Percentiles rank a stretch among this genome's conserved stretches.
These are phyloP conservation scores for Kewa caespitosa DNA, from an alignment of 179 eudicot genomes.

Conservation along the genomic window DNA sequence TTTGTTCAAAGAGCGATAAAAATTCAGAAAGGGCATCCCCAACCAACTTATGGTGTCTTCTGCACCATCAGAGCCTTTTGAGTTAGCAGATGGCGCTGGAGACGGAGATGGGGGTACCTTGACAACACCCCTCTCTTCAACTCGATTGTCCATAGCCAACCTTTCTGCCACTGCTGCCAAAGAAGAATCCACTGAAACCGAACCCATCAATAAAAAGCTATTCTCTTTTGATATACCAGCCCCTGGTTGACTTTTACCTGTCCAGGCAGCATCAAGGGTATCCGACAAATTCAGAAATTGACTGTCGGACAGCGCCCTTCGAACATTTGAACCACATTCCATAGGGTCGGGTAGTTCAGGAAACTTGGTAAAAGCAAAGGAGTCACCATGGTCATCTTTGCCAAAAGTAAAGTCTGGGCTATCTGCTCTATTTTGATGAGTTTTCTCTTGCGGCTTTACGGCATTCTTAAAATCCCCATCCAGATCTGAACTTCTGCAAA, in stretches of 20 bases:
- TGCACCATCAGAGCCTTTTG: constrained; percentile 46
- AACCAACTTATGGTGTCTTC: constrained; percentile 77
- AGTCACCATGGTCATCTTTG: constrained; percentile 30
- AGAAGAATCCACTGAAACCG: constrained; percentile 45
- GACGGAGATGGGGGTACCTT: constrained; percentile 35
- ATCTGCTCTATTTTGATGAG: constrained; percentile 28
- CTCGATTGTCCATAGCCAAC: constrained; percentile 44
- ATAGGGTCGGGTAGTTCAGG: constrained; percentile 35
- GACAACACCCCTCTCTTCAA: constrained; percentile 38
- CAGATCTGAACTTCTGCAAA: constrained; percentile 26
- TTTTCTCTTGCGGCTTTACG: constrained; percentile 26
- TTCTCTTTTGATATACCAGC: constrained; percentile 40
- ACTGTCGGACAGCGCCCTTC: constrained; percentile 60
- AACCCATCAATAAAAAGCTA: constrained; percentile 36
- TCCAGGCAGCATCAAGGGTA: constrained; percentile 93
- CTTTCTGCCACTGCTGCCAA: constrained; percentile 50
- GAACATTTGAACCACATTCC: constrained; percentile 39
- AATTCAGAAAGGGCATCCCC: constrained; percentile 68
- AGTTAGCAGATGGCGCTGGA: constrained; percentile 34
- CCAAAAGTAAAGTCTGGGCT: constrained; percentile 25
- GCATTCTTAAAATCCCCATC: constrained; percentile 25
- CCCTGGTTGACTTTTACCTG: constrained; percentile 67
- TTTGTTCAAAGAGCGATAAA: constrained; percentile 68
- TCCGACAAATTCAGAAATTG: constrained; percentile 63
- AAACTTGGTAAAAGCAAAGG: constrained; percentile 25